Base-by-base conservation (phyloP, 2,329 filamentous ascomycete species). In the Claviceps fusiformis region DNA sequence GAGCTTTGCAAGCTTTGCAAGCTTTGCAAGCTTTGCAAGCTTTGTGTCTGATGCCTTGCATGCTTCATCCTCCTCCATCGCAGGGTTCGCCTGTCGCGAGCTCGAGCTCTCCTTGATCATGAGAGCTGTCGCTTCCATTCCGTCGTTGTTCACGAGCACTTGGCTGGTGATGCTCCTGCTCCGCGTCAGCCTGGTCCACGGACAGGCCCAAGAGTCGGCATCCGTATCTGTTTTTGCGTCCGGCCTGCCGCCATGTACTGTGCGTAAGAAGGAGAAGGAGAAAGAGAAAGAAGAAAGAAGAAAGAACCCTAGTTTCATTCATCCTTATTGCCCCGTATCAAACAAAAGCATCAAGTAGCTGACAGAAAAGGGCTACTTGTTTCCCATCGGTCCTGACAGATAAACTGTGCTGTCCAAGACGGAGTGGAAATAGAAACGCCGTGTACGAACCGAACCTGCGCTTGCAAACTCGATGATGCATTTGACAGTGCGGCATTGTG, bases 161-260 rank as follows among this genome's bases (percentile, higher is more conserved):
- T 43, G 52, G 44, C 52, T 54, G 45, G 17, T 49, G 45, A 41
- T 49, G 33, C 52, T 54, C 7, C n/a, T 49, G 33, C 52, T 54
- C 7, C n/a, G 52, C 35, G 33, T 49, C 24, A 33, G 52, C 52
- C 35, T 35, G 15, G 45, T 49, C 5, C 8, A 33, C 10, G 52
- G 44, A 3, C 31, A 33, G 24, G 5, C 13, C 13, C 45, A 29
- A 47, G 15, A 33, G 10, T 5, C 3, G 7, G 35, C 33, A 6
- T 24, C 43, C 5, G 33, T 55, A 3, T 43, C 27, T 1, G 29
- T 55, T 17, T 52, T 44, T 10, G 45, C 45, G 10, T 48, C 44
- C 27, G 50, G 53, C 43, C 37, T 55, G 9, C 54, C 54, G 37
- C 15, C 41, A 27, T 55, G 54, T 46, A 44, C 50, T 48, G 54